These are phyloP conservation scores for Cutaneotrichosporon cutaneum DNA, from an alignment of 1,284 basidiomycete genomes.

Conservation along the genomic window DNA sequence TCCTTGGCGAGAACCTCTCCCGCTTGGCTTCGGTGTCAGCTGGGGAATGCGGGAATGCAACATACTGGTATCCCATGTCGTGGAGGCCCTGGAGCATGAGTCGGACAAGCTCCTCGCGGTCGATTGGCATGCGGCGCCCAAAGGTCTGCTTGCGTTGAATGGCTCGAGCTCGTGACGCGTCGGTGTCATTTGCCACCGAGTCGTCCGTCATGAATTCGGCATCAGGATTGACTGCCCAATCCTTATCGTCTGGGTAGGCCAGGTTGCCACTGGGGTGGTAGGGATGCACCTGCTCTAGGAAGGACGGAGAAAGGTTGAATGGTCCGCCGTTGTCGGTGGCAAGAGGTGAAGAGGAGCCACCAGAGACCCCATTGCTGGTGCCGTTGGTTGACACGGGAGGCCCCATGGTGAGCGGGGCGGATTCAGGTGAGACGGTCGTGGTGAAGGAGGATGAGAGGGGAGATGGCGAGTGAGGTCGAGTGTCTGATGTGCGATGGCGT, in stretches of 20 bases:
- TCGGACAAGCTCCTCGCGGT: constrained; percentile 87
- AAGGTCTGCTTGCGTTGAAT: constrained; percentile 19
- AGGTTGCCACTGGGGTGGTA: constrained; percentile 27
- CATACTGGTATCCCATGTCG: constrained; percentile 91
- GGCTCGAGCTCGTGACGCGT: not conserved
- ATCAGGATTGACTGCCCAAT: constrained; percentile 30
- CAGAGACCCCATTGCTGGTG: constrained; percentile 16
- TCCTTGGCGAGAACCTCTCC: constrained; percentile 85
- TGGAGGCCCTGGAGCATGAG: constrained; percentile 84
- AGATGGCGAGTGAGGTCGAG: constrained; percentile 9
- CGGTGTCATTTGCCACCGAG: constrained; percentile 3
- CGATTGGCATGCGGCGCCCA: constrained; percentile 56
- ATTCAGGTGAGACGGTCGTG: not conserved
- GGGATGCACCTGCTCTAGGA: constrained; percentile 14
- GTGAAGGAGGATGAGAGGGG: constrained; percentile 1
- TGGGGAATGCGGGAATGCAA: constrained; percentile 28
- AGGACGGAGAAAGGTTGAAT: not conserved
- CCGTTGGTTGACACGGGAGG: constrained; percentile 12
- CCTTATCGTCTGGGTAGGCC: constrained; percentile 48
- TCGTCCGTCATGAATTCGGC: constrained; percentile 2
- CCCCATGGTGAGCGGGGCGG: constrained; percentile 16
- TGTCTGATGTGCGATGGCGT: constrained; percentile 9
- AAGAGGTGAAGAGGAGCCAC: not conserved
- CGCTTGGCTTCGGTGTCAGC: constrained; percentile 63
- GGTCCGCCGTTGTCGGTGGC: constrained; percentile 10